Base-by-base conservation (phyloP, 352 stramenopile genomes). In the Phytophthora fragariae region DNA sequence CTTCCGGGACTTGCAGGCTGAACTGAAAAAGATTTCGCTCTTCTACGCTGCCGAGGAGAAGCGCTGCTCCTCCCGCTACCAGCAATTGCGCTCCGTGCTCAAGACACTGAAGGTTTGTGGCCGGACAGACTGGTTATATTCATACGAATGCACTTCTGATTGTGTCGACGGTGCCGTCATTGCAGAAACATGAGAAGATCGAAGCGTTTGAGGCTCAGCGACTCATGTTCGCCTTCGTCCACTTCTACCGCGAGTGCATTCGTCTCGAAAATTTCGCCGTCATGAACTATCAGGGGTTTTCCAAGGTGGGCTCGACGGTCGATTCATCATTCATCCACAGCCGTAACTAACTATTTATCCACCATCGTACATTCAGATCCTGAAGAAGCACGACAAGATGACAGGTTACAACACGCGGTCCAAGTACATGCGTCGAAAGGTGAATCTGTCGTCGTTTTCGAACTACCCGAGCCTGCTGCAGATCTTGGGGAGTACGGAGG, bases 331-430 rank as follows among this genome's bases (percentile, higher is more conserved):
- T 44, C 37, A 44, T 44, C 37, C 3, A 44, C 37, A 15, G 1
- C 9, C 37, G 10, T 44, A 9, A 11, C 17, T 50, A 9, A 50
- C 17, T 50, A 15, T 19, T 19, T 5, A 41, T 46, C 11, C 37
- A 46, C 12, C 37, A 4, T 31, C 29, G 29, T 31, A 4, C 29
- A 31, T 17, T 15, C 50, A 80, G 86, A 95, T 95, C 58, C 64
- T 95, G 12, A 95, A 95, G 62, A 95, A 95, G 61, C 88, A 95
- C 62, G 88, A 95, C 78, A 93, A 93, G 61, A 90, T 91, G 75
- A 95, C 88, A 29, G 88, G 88, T n/a, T 92, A 93, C 72, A 90
- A 92, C 72, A 95, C 88, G 33, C 79, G 88, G 8, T 91, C 86
- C 70, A 95, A 92, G 84, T 95, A 95, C 76, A 95, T 95, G 86